Evolutionary conservation across 306 rosid genomes (phyloP).

Genomic region (Cucurbita maxima): DNA sequence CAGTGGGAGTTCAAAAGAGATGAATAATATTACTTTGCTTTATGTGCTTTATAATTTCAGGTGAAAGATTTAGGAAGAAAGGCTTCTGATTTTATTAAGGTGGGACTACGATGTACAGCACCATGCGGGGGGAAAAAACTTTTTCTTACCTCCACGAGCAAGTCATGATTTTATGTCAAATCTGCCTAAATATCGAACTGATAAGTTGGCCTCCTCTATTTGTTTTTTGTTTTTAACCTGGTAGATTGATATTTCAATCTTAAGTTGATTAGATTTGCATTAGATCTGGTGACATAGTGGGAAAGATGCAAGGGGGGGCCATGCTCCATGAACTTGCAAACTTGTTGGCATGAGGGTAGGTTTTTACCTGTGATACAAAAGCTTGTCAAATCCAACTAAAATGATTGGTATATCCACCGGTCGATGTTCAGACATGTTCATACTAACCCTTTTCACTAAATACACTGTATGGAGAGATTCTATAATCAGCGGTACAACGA

Average conservation of each 20-base stretch:
- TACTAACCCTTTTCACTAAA: not conserved
- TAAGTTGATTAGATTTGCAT: slow-evolving; percentile 9
- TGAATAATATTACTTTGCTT: not conserved
- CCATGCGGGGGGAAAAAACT: not conserved
- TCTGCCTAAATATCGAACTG: slow-evolving; percentile 11
- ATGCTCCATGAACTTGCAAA: not conserved
- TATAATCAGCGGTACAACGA: not conserved
- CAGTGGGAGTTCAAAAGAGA: not conserved
- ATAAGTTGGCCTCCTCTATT: slow-evolving; percentile 10
- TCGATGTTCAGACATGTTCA: slow-evolving; percentile 1
- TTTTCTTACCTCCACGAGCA: not conserved
- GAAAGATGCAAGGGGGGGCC: not conserved
- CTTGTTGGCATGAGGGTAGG: not conserved
- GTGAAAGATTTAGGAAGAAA: not conserved
- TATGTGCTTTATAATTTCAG: not conserved
- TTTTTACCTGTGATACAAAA: not conserved
- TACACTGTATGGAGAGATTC: not conserved
- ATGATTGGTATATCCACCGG: not conserved
- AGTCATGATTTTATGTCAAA: not conserved
- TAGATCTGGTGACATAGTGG: not conserved
- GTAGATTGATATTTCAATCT: slow-evolving; percentile 9
- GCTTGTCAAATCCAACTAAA: slow-evolving; percentile 7
- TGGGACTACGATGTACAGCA: not conserved
- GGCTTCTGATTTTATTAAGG: not conserved
- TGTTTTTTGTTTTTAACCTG: slow-evolving; percentile 10